Evolutionary conservation across 305 asterid genomes (phyloP), one percentile per base, ranked within the genome.

Genomic region (Fraxinus sp.): DNA sequence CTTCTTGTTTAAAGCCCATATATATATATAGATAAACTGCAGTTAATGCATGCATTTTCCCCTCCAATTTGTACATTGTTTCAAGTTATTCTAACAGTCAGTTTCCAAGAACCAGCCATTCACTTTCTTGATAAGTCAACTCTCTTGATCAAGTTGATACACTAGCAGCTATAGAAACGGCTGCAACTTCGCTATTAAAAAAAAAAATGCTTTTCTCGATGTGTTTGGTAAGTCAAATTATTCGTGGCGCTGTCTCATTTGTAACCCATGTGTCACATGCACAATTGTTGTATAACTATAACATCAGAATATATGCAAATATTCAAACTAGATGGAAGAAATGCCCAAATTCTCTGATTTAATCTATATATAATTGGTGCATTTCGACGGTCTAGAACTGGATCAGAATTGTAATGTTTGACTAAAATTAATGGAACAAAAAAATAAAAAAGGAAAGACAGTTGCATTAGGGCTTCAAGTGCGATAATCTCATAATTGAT

Each of bases 71-170:
- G 57, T 46, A 4, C 57, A 46, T 46, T 13, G 57, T 30, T 78
- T 32, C 32, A 57, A 41, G 16, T 41, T 41, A 41, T 10, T 57
- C 18, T 32, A 71, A 78, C 52, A 78, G 81, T 78, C 32, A 49
- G 24, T 3, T 78, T 44, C 49, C 81, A 32, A 46, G 70, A 78
- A 33, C 24, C 55, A 57, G 74, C 74, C 81, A 78, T 78, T 78
- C 32, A 57, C 74, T 72, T 73, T 73, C 77, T 73, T 32, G 35
- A 32, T 73, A 73, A 35, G 77, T 32, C 30, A 72, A 9, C 49
- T 41, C 49, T 41, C 49, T 39, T 39, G 3, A 39, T 39, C 3
- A 39, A 39, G 14, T 39, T 41, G 49, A 41, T 41, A 9, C 49
- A 41, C 49, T 41, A 1, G 46, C 49, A 41, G 52, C 52, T 2